These are phyloP conservation scores for Syzygium aqueum DNA, from an alignment of 345 rosid genomes.

Conservation along the genomic window DNA sequence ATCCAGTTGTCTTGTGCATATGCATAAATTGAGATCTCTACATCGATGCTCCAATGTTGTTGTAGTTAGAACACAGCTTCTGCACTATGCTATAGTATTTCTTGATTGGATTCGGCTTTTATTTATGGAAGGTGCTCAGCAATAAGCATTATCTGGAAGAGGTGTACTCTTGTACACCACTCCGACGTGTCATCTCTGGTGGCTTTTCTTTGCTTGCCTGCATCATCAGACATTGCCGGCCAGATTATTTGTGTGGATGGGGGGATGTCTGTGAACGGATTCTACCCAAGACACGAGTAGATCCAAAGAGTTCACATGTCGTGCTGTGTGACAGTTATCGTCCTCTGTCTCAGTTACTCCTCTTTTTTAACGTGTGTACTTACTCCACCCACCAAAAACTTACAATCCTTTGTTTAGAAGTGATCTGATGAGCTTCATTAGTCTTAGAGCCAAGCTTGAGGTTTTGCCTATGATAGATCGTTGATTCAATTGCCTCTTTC, in stretches of 20 bases:
- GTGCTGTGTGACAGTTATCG: background rate
- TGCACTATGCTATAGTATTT: background rate
- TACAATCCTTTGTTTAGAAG: background rate
- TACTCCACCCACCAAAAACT: background rate
- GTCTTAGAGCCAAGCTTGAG: background rate
- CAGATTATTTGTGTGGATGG: constrained; percentile 65
- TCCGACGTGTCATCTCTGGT: constrained; percentile 59
- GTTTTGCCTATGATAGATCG: background rate
- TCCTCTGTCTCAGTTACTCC: background rate
- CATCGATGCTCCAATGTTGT: background rate
- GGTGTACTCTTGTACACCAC: constrained; percentile 49
- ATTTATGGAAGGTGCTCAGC: constrained; percentile 23
- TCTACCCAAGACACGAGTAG: constrained; percentile 5
- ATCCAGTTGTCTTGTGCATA: background rate
- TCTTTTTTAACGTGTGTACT: background rate
- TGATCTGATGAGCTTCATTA: background rate
- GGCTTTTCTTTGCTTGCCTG: constrained; percentile 72
- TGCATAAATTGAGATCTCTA: background rate
- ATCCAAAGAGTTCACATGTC: background rate
- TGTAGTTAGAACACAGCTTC: background rate
- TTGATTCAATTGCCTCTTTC: background rate
- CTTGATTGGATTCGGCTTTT: background rate
- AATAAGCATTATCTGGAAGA: constrained; percentile 38
- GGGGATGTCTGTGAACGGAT: constrained; percentile 57
- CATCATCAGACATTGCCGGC: constrained; percentile 72